Base-by-base conservation (phyloP, 2,329 filamentous ascomycete genomes). In the Epichloe festucae region DNA sequence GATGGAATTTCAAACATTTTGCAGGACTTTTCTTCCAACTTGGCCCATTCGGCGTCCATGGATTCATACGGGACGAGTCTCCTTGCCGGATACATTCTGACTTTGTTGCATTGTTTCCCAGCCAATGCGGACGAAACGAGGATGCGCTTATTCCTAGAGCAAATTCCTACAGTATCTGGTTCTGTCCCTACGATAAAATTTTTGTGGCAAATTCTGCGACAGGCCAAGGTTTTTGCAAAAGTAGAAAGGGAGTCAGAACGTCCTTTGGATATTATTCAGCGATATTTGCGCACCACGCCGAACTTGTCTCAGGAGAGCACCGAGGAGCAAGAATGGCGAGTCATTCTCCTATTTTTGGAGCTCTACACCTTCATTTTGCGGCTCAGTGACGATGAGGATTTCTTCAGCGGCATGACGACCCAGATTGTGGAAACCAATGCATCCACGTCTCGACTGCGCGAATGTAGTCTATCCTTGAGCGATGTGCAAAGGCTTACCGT, bases 321-420 rank as follows among this genome's bases (percentile, higher is more conserved):
- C 1, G 67, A 69, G 46, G 65, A 68, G 39, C 63, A 67, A 58
- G 89, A 97, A 63, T 98, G 93, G 93, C 83, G 85, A 17, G 83
- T 93, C 1, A 80, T 95, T 42, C 73, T 97, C 0, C 76, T 98
- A 0, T 97, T 98, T 62, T 75, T 98, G 5, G 93, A 98, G 60
- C 77, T 98, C 0, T 98, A 96, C 64, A 89, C 86, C 2, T 97
- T 97, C 63, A 81, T 96, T 2, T 73, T 97, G 12, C 86, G 93
- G 59, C 81, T 97, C 36, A 95, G 91, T 64, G 93, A 98, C 59
- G 93, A 98, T 56, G 91, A 97, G 58, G 93, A 98, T 60, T 98
- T 98, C 63, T 85, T 95, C 55, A 78, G 81, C 52, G 75, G 76
- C 51, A 69, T 78, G 55, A 70, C 66, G 40, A 70, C 73, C 27